Percentiles rank a stretch among this genome's conserved stretches.
phyloP scores from a whole-genome alignment of 495 filamentous ascomycete genomes.

The Diplogelasinospora grovesii region DNA sequence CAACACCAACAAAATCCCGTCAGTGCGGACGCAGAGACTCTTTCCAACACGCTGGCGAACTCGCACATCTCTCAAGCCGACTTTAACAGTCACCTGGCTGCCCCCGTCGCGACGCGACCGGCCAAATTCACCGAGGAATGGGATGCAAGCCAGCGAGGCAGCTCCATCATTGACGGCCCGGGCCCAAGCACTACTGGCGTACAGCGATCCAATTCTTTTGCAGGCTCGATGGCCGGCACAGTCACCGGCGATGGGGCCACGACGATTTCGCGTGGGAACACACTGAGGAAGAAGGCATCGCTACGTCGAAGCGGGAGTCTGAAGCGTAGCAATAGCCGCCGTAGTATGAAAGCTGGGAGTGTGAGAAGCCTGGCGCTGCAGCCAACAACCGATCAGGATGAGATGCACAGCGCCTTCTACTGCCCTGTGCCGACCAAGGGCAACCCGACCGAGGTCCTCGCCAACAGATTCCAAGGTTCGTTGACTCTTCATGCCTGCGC shows the following conservation, averaged over 20 bases:
- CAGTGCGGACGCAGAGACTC: constrained; percentile 30
- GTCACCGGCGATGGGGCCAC: constrained; percentile 24
- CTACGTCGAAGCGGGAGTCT: constrained; percentile 65
- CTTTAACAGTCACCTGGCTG: constrained; percentile 16
- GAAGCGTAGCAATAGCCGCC: constrained; percentile 69
- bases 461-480: constrained; percentile 84
- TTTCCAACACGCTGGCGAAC: constrained; percentile 38
- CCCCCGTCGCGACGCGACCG: constrained; percentile 19
- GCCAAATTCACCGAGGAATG: constrained; percentile 65
- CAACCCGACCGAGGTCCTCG: constrained; percentile 82
- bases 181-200: constrained; percentile 31
- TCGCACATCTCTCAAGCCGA: constrained; percentile 28
- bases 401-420: constrained; percentile 77
- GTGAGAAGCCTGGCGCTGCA: constrained; percentile 66
- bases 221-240: constrained; percentile 32
- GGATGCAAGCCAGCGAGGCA: constrained; percentile 60
- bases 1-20: constrained; percentile 8
- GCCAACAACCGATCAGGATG: constrained; percentile 55
- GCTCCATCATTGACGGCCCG: constrained; percentile 49
- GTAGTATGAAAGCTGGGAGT: constrained; percentile 72
- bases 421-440: constrained; percentile 83
- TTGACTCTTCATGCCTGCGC: constrained; percentile 5
- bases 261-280: constrained; percentile 61
- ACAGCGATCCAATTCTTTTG: constrained; percentile 38
- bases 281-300: constrained; percentile 80